Evolutionary conservation across 2,329 filamentous ascomycete species (phyloP), one percentile per base, ranked within the genome.

Genomic region (Penicillium sumatraense): DNA sequence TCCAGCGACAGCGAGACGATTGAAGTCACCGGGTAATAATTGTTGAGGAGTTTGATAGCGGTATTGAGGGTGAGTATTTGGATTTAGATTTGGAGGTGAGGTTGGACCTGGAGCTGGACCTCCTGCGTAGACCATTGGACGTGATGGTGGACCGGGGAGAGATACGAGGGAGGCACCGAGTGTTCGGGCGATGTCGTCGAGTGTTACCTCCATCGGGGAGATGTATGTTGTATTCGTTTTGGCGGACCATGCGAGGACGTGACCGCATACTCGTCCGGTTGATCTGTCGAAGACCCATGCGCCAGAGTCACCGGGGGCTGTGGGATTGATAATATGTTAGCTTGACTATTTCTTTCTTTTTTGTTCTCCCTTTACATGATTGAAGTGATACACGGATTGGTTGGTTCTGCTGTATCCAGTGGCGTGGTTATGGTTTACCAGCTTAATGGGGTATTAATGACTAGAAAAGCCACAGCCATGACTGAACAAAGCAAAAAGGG

Each of bases 161-260:
- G 83, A 80, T n/a, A 96, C 84, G 23, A 86, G 83, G 1, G 76
- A 75, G 0, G 91, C 91, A 20, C 87, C 84, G 0, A 97, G 78
- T 0, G 89, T 92, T 58, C 89, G 85, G 24, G 87, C 88, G 53
- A 98, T 96, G 68, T 98, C 93, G 24, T 89, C 84, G 10, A 98
- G 81, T 11, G 96, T 77, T 2, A 97, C 83, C 54, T 97, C 90
- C 93, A 98, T 98, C 0, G 93, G 93, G 58, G 91, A 95, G 58
- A 98, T 95, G 72, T 96, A 98, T 0, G 92, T 92, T 5, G 91
- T 87, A 38, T 86, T 86, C 68, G 90, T 93, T 58, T 87, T 86
- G 59, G 87, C 84, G 63, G 89, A 93, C 87, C 89, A 96, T 0
- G 93, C 93, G 11, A 98, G 81, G 0, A 98, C 90, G 66, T 97